These are phyloP conservation scores for Lentinula boryana DNA, from an alignment of 768 basidiomycete genomes.

Conservation along the genomic window DNA sequence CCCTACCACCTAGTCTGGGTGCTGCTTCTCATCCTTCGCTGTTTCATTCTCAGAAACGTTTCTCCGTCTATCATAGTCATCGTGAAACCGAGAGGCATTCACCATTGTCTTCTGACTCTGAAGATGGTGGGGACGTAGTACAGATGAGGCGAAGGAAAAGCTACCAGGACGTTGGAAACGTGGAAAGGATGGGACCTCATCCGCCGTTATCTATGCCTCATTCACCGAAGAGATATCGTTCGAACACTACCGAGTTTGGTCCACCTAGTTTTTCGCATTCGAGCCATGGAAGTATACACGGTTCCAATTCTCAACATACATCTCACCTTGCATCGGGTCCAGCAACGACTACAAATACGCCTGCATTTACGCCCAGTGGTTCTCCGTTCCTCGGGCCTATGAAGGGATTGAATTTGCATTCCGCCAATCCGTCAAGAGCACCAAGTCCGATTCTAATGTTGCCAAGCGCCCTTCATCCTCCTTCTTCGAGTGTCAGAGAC, in stretches of 20 bases:
- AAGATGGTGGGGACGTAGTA: conserved; percentile 1
- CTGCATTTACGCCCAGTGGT: conserved; percentile 60
- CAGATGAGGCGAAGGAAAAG: not conserved
- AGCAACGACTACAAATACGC: conserved; percentile 12
- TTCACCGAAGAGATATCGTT: not conserved
- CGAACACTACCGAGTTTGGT: not conserved
- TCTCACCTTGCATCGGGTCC: conserved; percentile 8
- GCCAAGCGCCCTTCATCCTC: not conserved
- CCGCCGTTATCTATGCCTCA: conserved; percentile 5
- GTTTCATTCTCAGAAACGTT: conserved; percentile 19
- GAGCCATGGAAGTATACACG: conserved; percentile 15
- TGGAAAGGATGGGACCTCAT: conserved; percentile 9
- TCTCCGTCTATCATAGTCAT: conserved; percentile 12
- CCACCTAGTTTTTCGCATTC: not conserved
- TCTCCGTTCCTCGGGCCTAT: conserved; percentile 79
- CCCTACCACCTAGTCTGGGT: conserved; percentile 10
- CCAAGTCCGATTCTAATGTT: conserved; percentile 50
- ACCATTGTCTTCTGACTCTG: conserved; percentile 24
- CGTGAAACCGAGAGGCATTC: conserved; percentile 21
- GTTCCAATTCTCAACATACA: conserved; percentile 15
- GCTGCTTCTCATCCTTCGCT: conserved; percentile 16
- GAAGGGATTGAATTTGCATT: conserved; percentile 70
- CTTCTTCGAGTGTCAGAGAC: not conserved
- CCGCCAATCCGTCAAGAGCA: conserved; percentile 61
- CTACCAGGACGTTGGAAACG: not conserved